Base-by-base conservation (phyloP, 805 yeast genomes). In the Kodamaea laetipori region DNA sequence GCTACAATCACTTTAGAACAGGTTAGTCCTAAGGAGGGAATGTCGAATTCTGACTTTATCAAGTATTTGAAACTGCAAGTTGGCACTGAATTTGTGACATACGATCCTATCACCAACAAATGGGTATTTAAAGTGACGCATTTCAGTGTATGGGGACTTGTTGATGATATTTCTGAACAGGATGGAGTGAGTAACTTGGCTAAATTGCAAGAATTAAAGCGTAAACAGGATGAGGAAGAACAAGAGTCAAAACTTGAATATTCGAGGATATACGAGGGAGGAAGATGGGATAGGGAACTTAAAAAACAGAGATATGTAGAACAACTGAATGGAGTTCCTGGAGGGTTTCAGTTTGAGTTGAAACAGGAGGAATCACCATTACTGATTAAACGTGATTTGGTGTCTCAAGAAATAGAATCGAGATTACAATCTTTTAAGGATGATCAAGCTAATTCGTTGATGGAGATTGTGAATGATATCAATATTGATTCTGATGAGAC, bases 121-220 rank as follows among this genome's bases (percentile, higher is more conserved):
- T 90, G 90, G 89, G 81, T 84, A 1, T 90, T 88, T 64, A 78
- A 73, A 53, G 97, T 90, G 6, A 81, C 85, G 52, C 99, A 94
- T 67, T 94, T 94, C 57, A 89, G 96, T 67, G 79, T 86, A 4
- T 94, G 97, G 97, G 98, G 98, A 5, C 65, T 94, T 28, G 74
- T 84, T 12, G 86, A 82, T 50, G 88, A 83, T 18, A 81, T 75
- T 16, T 80, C 74, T 31, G 82, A 70, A 10, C 51, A 49, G 12
- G 55, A 52, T 30, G 38, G 41, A 16, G 47, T 41, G 3, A 50
- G 42, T 3, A 39, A 48, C 15, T 32, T 43, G 9, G 46, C 51
- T 6, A 77, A 76, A 28, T 72, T 78, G 33, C 37, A 54, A 27
- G 58, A 45, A 10, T 43, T 65, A 43, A 64, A 67, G 41, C 55